These are phyloP conservation scores for Comarum palustre DNA, from an alignment of 306 rosid genomes.

Conservation along the genomic window DNA sequence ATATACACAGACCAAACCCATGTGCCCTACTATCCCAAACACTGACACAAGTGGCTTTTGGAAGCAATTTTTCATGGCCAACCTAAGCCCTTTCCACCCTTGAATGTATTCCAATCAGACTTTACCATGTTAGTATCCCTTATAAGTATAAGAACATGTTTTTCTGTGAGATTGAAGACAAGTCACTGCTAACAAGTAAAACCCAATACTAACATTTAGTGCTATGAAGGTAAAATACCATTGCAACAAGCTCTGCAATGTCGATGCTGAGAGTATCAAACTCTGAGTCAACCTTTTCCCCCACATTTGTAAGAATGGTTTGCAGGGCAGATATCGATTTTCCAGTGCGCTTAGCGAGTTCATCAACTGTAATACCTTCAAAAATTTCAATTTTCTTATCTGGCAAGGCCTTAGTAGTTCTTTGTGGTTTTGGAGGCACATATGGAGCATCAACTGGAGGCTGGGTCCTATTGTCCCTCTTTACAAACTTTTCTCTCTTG, in stretches of 20 bases:
- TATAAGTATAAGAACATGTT: slow-evolving; percentile 5
- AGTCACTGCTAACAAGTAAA: not conserved
- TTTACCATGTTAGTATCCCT: not conserved
- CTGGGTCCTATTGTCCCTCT: slow-evolving; percentile 44
- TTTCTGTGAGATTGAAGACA: not conserved
- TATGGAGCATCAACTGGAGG: slow-evolving; percentile 78
- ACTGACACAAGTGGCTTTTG: not conserved
- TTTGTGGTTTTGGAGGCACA: slow-evolving; percentile 53
- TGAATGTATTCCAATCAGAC: slow-evolving; percentile 13
- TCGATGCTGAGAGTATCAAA: slow-evolving; percentile 81
- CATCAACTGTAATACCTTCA: slow-evolving; percentile 81
- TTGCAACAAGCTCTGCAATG: slow-evolving; percentile 68
- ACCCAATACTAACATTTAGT: slow-evolving; percentile 4
- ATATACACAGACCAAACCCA: not conserved
- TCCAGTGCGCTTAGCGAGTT: slow-evolving; percentile 79
- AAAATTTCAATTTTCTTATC: slow-evolving; percentile 78
- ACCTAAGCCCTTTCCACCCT: not conserved
- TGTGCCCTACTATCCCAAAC: not conserved
- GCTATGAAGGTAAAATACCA: slow-evolving; percentile 53
- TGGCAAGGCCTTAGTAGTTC: slow-evolving; percentile 38
- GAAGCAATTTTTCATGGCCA: not conserved
- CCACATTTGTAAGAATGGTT: slow-evolving; percentile 64
- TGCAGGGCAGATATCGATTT: slow-evolving; percentile 57
- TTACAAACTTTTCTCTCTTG: slow-evolving; percentile 59
- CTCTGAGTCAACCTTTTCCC: slow-evolving; percentile 85